Evolutionary conservation across 1,284 basidiomycete genomes (phyloP).

Genomic region (Paramarasmius palmivorus): DNA sequence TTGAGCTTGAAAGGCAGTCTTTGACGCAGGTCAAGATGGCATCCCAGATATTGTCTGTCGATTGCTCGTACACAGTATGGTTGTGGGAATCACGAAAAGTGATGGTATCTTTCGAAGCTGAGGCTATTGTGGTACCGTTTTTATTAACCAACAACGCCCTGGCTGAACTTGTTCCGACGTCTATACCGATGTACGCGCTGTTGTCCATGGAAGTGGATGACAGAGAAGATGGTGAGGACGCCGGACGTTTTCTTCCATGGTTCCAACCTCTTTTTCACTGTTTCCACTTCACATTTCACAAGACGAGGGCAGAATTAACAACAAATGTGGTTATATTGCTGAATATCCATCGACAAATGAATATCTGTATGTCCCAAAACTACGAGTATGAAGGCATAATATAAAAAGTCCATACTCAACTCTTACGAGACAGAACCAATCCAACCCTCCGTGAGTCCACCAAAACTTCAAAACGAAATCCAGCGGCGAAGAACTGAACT

Average conservation of each 20-base stretch:
- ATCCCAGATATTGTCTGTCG: slow-evolving; percentile 87
- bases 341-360: background rate
- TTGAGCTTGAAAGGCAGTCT: slow-evolving; percentile 65
- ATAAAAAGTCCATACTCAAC: slow-evolving; percentile 45
- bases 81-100: slow-evolving; percentile 87
- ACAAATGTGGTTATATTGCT: too few relatives aligned
- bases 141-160: slow-evolving; percentile 81
- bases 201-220: too few relatives aligned
- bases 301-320: slow-evolving; percentile 43
- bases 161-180: slow-evolving; percentile 93
- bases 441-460: slow-evolving; percentile 39
- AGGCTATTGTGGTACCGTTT: slow-evolving; percentile 79
- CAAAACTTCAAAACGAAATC: slow-evolving; percentile 47
- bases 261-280: slow-evolving; percentile 80
- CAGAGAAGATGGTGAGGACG: too few relatives aligned
- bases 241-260: slow-evolving; percentile 53
- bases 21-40: slow-evolving; percentile 74
- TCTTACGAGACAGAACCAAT: slow-evolving; percentile 48
- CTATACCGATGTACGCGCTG: slow-evolving; percentile 66
- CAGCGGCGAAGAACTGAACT: slow-evolving; percentile 35
- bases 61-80: slow-evolving; percentile 94
- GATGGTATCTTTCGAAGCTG: slow-evolving; percentile 74
- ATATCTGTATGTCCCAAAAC: slow-evolving; percentile 58
- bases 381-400: slow-evolving; percentile 44
- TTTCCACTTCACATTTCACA: slow-evolving; percentile 73